Evolutionary conservation across 768 basidiomycete genomes (phyloP), one percentile per base, ranked within the genome.

Genomic region (Russula sp.): DNA sequence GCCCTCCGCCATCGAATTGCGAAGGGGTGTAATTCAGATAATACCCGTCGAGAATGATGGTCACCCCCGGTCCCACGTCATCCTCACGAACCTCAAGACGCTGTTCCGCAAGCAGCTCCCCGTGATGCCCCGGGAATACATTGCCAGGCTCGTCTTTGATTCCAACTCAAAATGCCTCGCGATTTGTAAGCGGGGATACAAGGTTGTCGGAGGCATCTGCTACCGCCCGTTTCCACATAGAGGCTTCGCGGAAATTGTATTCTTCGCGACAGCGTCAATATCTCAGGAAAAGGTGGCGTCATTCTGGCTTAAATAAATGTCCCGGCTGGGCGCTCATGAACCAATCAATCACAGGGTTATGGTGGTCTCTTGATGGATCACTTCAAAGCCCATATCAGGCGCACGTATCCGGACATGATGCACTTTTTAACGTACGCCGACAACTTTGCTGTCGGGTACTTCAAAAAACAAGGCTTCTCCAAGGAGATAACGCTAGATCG

Each of bases 111-210:
- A 91, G 68, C 97, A 99, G 73, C 76, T 99, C 2, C 97, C 97
- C 7, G 98, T 98, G 75, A 98, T 99, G 97, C 97, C 97, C 13
- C 81, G 94, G 70, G 97, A 98, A 72, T 99, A 99, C 72, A 98
- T 99, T 68, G 92, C 97, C 4, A 85, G 97, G 27, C 82, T 98
- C 32, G 96, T 98, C 1, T 91, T 91, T 68, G 97, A 98, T 72
- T 77, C 80, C 44, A 97, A 94, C 70, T 97, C 96, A n/a, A 89
- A 89, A 71, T 84, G 84, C 39, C 82, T 99, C 57, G 97, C 94
- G 2, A 97, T 99, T 71, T 87, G 97, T 71, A 98, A 98, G 75
- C 82, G 88, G 31, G 97, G 97, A 0, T 88, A 85, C 74, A 95
- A 95, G 71, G 96, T 98, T 48, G 96, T 98, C 2, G 96, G 95